Conservation (phyloP, 2,329 filamentous ascomycete species). For the Coniella vitis region DNA sequence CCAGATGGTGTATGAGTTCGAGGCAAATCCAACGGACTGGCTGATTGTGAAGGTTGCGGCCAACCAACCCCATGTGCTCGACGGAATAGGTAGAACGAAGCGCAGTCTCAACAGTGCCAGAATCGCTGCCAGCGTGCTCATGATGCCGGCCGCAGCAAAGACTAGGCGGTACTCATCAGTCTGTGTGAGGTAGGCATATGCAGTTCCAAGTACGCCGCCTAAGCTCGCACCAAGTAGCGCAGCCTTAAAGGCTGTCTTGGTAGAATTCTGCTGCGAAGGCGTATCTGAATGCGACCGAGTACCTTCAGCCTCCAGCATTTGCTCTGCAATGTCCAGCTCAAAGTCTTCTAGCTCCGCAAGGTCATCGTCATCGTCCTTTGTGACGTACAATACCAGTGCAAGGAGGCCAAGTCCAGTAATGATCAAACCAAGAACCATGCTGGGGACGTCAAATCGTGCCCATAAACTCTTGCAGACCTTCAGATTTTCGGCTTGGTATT, state of each 20-base stretch:
- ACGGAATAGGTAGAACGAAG: slow-evolving; percentile 54
- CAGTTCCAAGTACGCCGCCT: slow-evolving; percentile 27
- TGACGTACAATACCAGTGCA: slow-evolving; percentile 67
- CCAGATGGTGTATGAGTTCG: slow-evolving; percentile 98
- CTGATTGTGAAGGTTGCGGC: slow-evolving; percentile 73
- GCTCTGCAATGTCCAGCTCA: slow-evolving; percentile 54
- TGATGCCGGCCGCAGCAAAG: slow-evolving; percentile 35
- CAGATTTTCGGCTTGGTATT: slow-evolving; percentile 74
- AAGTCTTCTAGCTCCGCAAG: slow-evolving; percentile 46
- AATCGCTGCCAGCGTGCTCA: slow-evolving; percentile 35
- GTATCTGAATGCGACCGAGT: slow-evolving; percentile 22
- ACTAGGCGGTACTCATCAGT: slow-evolving; percentile 36
- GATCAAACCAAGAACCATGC: slow-evolving; percentile 74
- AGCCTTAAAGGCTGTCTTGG: slow-evolving; percentile 32
- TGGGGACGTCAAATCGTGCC: slow-evolving; percentile 83
- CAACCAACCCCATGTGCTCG: slow-evolving; percentile 83
- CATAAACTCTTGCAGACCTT: slow-evolving; percentile 75
- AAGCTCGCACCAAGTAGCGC: slow-evolving; percentile 29
- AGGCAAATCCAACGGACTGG: slow-evolving; percentile 89
- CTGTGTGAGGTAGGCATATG: slow-evolving; percentile 26
- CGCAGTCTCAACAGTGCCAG: slow-evolving; percentile 33
- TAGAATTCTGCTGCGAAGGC: slow-evolving; percentile 30
- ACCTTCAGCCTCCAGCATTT: slow-evolving; percentile 46
- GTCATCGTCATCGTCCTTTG: slow-evolving; percentile 48
- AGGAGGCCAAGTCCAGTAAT: slow-evolving; percentile 64